Percentiles rank a stretch among this genome's conserved stretches.
phyloP scores from a whole-genome alignment of 768 basidiomycete genomes.

The Termitomyces sp. region DNA sequence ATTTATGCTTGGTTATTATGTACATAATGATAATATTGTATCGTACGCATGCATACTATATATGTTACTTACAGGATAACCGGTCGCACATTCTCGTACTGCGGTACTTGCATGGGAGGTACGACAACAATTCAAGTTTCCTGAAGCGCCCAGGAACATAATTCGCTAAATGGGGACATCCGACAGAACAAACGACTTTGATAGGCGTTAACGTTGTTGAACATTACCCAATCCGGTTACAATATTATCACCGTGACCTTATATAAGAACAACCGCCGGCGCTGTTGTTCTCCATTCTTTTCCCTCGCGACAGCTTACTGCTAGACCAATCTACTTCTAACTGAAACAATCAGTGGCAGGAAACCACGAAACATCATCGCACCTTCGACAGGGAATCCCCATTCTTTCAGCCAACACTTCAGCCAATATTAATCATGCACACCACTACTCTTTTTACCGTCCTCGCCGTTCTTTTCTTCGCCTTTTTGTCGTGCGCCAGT shows the following conservation, averaged over 20 bases:
- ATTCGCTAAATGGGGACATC: not conserved
- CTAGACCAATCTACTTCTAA: not conserved
- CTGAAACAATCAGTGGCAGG: conserved; percentile 7
- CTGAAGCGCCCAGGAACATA: not conserved
- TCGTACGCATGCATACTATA: not conserved
- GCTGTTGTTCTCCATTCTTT: not conserved
- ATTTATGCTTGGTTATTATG: not conserved
- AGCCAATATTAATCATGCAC: conserved; percentile 30
- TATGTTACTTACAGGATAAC: not conserved
- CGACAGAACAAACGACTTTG: not conserved
- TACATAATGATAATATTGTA: not conserved
- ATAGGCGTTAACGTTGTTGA: not conserved
- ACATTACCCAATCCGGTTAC: not conserved
- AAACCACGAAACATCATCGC: conserved; percentile 3
- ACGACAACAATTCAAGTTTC: no score
- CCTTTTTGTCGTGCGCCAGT: conserved; percentile 31
- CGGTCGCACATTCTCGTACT: not conserved
- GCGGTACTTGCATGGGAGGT: not conserved
- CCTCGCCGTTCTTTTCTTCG: conserved; percentile 29
- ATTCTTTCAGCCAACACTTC: conserved; percentile 21
- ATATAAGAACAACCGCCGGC: not conserved
- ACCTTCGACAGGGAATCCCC: not conserved
- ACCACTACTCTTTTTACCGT: conserved; percentile 24
- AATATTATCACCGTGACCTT: not conserved
- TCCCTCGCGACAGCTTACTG: not conserved